Percentiles rank a stretch among this genome's conserved stretches.
These are phyloP conservation scores for Penicillium roqueforti DNA, from an alignment of 495 filamentous ascomycete genomes.

Conservation along the genomic window DNA sequence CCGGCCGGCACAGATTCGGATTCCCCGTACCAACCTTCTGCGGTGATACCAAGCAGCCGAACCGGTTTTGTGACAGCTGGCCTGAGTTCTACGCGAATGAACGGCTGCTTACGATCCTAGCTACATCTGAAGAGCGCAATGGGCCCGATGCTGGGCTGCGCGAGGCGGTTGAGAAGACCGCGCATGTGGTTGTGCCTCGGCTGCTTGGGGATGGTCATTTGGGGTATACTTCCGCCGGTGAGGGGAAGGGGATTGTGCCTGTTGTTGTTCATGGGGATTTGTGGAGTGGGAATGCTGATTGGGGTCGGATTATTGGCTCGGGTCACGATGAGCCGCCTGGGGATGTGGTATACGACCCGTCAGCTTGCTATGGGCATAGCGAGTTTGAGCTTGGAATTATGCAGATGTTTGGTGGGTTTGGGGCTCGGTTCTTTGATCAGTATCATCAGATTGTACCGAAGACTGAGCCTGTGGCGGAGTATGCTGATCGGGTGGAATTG, in stretches of 20 bases:
- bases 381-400: slow-evolving; percentile 94
- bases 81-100: slow-evolving; percentile 77
- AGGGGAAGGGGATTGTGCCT: slow-evolving; percentile 54
- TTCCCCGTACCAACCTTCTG: slow-evolving; percentile 84
- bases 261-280: slow-evolving; percentile 87
- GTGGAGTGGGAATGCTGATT: slow-evolving; percentile 82
- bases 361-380: slow-evolving; percentile 73
- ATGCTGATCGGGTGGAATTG: slow-evolving; percentile 71
- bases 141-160: slow-evolving; percentile 59
- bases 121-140: slow-evolving; percentile 53
- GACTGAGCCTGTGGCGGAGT: slow-evolving; percentile 78
- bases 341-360: slow-evolving; percentile 83
- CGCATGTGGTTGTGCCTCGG: slow-evolving; percentile 59
- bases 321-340: slow-evolving; percentile 49
- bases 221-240: slow-evolving; percentile 43
- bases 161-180: slow-evolving; percentile 59
- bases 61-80: slow-evolving; percentile 65
- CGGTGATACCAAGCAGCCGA: slow-evolving; percentile 77
- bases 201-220: slow-evolving; percentile 66
- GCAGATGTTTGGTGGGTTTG: slow-evolving; percentile 94
- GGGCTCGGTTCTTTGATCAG: slow-evolving; percentile 62
- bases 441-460: slow-evolving; percentile 72
- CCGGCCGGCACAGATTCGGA: slow-evolving; percentile 61
- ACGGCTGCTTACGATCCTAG: slow-evolving; percentile 61
- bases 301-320: slow-evolving; percentile 55